A percentile compares a stretch with the other conserved stretches of the same genome.
These are phyloP conservation scores for Alternaria infectoria DNA, from an alignment of 2,329 filamentous ascomycete genomes.

Conservation along the genomic window DNA sequence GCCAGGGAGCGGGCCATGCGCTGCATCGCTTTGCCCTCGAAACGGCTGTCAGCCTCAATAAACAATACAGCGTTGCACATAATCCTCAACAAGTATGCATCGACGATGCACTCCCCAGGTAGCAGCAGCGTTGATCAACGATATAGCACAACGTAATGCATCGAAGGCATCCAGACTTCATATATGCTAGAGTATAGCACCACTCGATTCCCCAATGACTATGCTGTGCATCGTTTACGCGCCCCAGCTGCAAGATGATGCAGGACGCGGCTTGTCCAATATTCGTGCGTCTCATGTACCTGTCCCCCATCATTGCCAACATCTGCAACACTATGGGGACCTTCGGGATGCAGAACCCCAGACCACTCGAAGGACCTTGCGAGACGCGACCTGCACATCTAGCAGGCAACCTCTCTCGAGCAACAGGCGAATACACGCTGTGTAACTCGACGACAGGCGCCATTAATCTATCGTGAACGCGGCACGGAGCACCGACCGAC, in stretches of 20 bases:
- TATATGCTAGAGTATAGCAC: slow-evolving; percentile 1
- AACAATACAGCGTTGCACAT: not conserved
- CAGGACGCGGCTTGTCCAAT: slow-evolving; percentile 20
- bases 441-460: slow-evolving; percentile 24
- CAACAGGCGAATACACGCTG: slow-evolving; percentile 19
- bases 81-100: not conserved
- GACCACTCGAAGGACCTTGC: slow-evolving; percentile 10
- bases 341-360: slow-evolving; percentile 21
- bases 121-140: not conserved
- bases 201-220: slow-evolving; percentile 6
- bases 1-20: slow-evolving; percentile 25
- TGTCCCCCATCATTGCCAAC: slow-evolving; percentile 23
- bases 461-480: slow-evolving; percentile 30
- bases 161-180: not conserved
- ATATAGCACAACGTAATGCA: slow-evolving; percentile 1
- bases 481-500: slow-evolving; percentile 20
- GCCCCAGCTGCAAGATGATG: slow-evolving; percentile 31
- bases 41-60: slow-evolving; percentile 8
- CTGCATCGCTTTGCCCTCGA: slow-evolving; percentile 1
- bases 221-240: slow-evolving; percentile 9
- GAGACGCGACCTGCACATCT: slow-evolving; percentile 14
- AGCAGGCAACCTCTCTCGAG: slow-evolving; percentile 17
- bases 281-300: slow-evolving; percentile 8
- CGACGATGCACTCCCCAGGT: not conserved
- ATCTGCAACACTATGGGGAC: slow-evolving; percentile 29